phyloP scores from a whole-genome alignment of 2,329 filamentous ascomycete genomes.

The Didymella arachidicola region DNA sequence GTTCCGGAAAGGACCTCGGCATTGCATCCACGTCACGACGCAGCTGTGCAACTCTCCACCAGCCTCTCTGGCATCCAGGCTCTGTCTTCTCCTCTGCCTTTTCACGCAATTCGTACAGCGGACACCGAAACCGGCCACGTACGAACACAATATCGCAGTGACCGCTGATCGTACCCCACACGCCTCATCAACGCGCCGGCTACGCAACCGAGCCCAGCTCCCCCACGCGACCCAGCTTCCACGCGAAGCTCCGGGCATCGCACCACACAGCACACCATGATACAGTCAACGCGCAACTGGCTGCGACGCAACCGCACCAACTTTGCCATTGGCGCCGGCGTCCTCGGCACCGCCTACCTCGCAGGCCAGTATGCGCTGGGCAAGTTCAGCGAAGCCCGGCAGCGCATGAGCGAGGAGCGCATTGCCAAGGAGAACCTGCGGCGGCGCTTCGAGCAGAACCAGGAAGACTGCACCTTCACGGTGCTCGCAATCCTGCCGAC shows the following conservation, averaged over 20 bases:
- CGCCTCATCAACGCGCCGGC: background rate
- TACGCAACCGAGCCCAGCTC: background rate
- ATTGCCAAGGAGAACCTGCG: conserved; percentile 97
- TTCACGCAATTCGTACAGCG: background rate
- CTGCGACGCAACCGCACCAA: conserved; percentile 89
- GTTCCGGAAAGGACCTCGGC: conserved; percentile 15
- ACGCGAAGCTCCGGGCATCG: conserved; percentile 8
- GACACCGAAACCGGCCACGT: too few relatives aligned
- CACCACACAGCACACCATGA: conserved; percentile 55
- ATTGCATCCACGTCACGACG: conserved; percentile 10
- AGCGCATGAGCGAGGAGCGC: conserved; percentile 95
- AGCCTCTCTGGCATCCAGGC: background rate
- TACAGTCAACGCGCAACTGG: conserved; percentile 84
- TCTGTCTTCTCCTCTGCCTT: background rate
- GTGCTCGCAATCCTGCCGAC: conserved; percentile 95
- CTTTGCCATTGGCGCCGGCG: conserved; percentile 84
- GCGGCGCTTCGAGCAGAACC: conserved; percentile 96
- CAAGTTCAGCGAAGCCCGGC: conserved; percentile 90
- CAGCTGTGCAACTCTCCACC: conserved; percentile 2
- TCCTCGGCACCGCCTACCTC: conserved; percentile 89
- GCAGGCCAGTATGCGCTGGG: conserved; percentile 90
- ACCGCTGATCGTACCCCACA: background rate
- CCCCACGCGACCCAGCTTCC: conserved; percentile 18
- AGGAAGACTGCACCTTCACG: conserved; percentile 98
- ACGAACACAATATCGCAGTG: background rate